Evolutionary conservation across 2,329 filamentous ascomycete species (phyloP), one percentile per base, ranked within the genome.

Genomic region (Beauveria varroae): DNA sequence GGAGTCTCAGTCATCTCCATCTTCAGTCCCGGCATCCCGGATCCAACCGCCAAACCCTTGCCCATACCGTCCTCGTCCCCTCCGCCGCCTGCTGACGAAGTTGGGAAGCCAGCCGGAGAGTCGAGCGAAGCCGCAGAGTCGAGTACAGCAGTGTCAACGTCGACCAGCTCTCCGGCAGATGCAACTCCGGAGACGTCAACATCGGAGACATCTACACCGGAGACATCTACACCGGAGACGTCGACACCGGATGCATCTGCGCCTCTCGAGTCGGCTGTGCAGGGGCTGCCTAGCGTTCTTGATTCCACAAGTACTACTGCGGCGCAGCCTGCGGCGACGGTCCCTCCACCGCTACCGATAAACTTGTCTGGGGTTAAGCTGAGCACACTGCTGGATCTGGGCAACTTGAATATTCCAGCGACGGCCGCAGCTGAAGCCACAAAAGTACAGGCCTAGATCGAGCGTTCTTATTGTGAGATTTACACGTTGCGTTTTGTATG

Each of bases 371-470:
- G 74, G 9, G 61, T 80, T 62, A 72, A 69, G 7, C 69, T 81
- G 53, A 76, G 71, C 65, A 81, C 75, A 61, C 68, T 72, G 51
- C 68, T 81, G 47, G 71, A 77, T 55, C 68, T 82, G 12, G 79
- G 79, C 34, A 79, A 75, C 60, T 67, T 81, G 54, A 66, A 65
- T 26, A 12, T 40, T 40, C 20, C 12, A 12, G 53, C 53, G 14
- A 53, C 34, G 34, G 24, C 46, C 18, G 54, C n/a, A 10, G 18
- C 54, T 18, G 43, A 46, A 8, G 24, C 26, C 7, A 5, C 43
- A 7, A 20, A 7, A n/a, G 26, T 43, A 20, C 18, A 26, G 9
- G 14, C 37, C 2, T 51, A 51, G 26, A 43, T 40, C n/a, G 18
- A 8, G 34, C 3, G 10, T 49, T 44, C 4, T 18, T 30, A 5